Base-by-base conservation (phyloP, 306 rosid species). In the Dryas drummondii region DNA sequence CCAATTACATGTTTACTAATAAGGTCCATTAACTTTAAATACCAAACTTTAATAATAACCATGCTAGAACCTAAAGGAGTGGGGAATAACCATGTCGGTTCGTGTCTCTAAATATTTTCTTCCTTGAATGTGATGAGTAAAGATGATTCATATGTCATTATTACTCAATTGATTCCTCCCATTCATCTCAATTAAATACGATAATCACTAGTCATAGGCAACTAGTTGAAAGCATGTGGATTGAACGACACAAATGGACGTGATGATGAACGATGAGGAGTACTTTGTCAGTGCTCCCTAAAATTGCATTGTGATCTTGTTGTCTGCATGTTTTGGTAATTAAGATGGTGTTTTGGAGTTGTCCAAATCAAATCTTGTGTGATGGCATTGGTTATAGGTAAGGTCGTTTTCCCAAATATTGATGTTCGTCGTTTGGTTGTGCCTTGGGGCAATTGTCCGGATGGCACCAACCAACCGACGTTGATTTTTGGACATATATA, bases 181-280 rank as follows among this genome's bases (percentile, higher is more conserved):
- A 47, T 60, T 41, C 68, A 54, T 72, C 27, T 72, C 17, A 32
- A 74, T 64, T 61, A 42, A 67, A 47, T 45, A 67, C 42, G 78
- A 81, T 16, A 60, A 54, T 59, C 71, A 81, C 81, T 27, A 27
- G 46, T 57, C 81, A 45, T 27, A n/a, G 56, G 68, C 74, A 54
- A 40, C 32, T 19, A 56, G 77, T 22, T 50, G 61, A 77, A 37
- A n/a, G 65, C 51, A 64, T 59, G 70, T 74, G 82, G 74, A 82
- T 47, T 57, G 77, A 82, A 41, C 75, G 70, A 71, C 76, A 78
- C 68, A 15, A 19, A 47, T 46, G 63, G 6, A 12, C 13, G 7
- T 48, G 51, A 40, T 32, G 17, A 42, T 44, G 66, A 47, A 46
- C 37, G 68, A 47, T 72, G 56, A 32, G 22, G 8, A 58, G 16